Conservation (phyloP, 1,284 basidiomycete species). For the Phlebopus sp. region DNA sequence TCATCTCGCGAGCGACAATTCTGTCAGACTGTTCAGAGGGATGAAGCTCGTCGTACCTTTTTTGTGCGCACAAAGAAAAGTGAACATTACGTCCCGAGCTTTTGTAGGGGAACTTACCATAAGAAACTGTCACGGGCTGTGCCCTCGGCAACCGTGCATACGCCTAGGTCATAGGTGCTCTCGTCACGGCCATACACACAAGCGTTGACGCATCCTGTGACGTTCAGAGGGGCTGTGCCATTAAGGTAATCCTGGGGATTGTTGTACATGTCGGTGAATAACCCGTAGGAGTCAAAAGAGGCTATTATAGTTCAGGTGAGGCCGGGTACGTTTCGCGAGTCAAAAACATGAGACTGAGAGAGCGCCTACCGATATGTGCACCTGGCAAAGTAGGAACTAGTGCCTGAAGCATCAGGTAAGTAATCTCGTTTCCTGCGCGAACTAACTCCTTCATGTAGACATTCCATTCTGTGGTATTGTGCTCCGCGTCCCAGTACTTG, state of each 20-base stretch:
- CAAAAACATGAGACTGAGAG: too few species aligned
- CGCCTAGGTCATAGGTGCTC: constrained; percentile 8
- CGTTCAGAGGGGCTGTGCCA: constrained; percentile 34
- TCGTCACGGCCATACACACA: constrained; percentile 28
- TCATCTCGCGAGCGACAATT: constrained; percentile 30
- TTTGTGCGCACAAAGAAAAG: neutral
- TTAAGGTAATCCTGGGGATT: constrained; percentile 34
- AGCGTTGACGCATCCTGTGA: constrained; percentile 28
- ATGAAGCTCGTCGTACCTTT: constrained; percentile 34
- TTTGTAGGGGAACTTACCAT: constrained; percentile 25
- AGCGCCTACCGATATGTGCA: constrained; percentile 35
- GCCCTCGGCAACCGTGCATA: constrained; percentile 27
- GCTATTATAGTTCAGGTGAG: constrained; percentile 18
- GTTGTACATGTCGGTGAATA: constrained; percentile 35
- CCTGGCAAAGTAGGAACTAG: constrained; percentile 34
- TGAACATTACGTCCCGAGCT: neutral
- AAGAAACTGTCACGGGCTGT: constrained; percentile 33
- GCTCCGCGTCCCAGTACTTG: constrained; percentile 41
- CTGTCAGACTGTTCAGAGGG: constrained; percentile 34
- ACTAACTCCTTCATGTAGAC: constrained; percentile 46
- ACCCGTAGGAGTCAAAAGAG: constrained; percentile 34
- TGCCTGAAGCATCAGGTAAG: constrained; percentile 40
- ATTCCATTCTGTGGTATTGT: constrained; percentile 50
- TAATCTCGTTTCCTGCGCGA: constrained; percentile 40
- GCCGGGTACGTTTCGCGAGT: neutral